Evolutionary conservation across 2,329 filamentous ascomycete species (phyloP).

Genomic region (Penicillium glabrum): DNA sequence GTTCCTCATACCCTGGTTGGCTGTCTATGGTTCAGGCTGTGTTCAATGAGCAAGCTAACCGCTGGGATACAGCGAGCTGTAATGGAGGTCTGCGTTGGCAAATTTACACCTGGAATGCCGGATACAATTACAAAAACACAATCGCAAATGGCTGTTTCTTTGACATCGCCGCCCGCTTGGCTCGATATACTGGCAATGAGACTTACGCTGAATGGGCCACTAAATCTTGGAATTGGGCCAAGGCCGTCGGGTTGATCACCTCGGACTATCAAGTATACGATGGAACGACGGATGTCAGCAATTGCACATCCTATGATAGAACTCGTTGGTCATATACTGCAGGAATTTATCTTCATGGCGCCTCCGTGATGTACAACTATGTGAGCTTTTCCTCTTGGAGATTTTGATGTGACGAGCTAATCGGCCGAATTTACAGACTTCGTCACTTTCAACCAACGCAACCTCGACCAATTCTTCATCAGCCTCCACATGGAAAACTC

Average conservation of each 20-base stretch:
- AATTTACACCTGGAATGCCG: constrained; percentile 60
- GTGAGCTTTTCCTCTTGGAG: constrained; percentile 16
- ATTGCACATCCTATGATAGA: constrained; percentile 50
- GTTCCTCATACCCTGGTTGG: constrained; percentile 61
- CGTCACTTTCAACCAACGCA: background rate
- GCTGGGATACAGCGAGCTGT: constrained; percentile 68
- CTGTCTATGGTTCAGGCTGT: constrained; percentile 71
- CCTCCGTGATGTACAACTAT: constrained; percentile 51
- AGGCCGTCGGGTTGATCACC: constrained; percentile 45
- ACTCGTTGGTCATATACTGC: constrained; percentile 52
- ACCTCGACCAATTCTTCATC: constrained; percentile 10
- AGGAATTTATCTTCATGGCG: constrained; percentile 50
- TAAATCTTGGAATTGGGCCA: constrained; percentile 35
- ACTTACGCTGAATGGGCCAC: constrained; percentile 42
- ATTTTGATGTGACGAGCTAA: background rate
- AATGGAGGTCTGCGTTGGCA: constrained; percentile 78
- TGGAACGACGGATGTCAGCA: constrained; percentile 47
- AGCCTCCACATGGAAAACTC: constrained; percentile 28
- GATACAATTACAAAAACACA: constrained; percentile 53
- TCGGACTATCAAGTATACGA: constrained; percentile 51
- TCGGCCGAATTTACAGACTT: background rate
- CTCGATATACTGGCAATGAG: constrained; percentile 40
- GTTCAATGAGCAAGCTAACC: constrained; percentile 70
- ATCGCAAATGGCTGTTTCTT: constrained; percentile 57
- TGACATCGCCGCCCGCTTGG: constrained; percentile 47